Conservation (phyloP, 345 rosid genomes). For the Rhodamnia argentea region DNA sequence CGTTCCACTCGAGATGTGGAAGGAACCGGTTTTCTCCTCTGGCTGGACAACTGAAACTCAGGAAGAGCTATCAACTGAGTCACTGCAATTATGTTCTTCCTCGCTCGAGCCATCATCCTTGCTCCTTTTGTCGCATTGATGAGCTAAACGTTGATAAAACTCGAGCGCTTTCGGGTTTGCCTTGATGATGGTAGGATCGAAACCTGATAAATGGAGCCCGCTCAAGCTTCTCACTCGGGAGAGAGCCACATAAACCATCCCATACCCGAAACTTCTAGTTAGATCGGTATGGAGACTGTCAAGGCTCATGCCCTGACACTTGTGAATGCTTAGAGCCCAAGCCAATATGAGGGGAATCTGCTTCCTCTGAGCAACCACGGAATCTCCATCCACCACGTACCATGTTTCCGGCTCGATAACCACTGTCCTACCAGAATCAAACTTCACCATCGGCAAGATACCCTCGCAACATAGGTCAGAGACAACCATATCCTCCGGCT, state of each 20-base stretch:
- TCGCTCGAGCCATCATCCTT: not conserved
- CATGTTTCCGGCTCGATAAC: conserved; percentile 6
- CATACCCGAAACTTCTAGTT: conserved; percentile 7
- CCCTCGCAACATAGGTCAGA: not conserved
- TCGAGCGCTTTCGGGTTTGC: conserved; percentile 17
- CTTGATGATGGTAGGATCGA: conserved; percentile 9
- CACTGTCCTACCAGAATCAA: conserved; percentile 4
- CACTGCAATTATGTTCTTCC: not conserved
- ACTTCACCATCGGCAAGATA: conserved; percentile 10
- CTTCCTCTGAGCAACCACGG: conserved; percentile 3
- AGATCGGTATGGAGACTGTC: conserved; percentile 14
- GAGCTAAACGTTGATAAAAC: conserved; percentile 1
- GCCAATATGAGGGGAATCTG: conserved; percentile 17
- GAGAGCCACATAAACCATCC: conserved; percentile 20
- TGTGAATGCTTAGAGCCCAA: conserved; percentile 24
- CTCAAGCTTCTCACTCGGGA: conserved; percentile 10
- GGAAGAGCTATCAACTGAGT: not conserved
- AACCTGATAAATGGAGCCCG: conserved; percentile 15
- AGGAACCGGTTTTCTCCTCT: not conserved
- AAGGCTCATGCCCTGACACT: conserved; percentile 21
- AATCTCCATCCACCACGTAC: conserved; percentile 1
- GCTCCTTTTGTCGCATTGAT: not conserved
- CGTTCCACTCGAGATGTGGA: not conserved
- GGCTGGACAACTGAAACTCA: not conserved
- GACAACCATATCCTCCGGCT: not conserved